Conservation (phyloP, 1,139 yeast species). For the Geotrichum europaeum region DNA sequence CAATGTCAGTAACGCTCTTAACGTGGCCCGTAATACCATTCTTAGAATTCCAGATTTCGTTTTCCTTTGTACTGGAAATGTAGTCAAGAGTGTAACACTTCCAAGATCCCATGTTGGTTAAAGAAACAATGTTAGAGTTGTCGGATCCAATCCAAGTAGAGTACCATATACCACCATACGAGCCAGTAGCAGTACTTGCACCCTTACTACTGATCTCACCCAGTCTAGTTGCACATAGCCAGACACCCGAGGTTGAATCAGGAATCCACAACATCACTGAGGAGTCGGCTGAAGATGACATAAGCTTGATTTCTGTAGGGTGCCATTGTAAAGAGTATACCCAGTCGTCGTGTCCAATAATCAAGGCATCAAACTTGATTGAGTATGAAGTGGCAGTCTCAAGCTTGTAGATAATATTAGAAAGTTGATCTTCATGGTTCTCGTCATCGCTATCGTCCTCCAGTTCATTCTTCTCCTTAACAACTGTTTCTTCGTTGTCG, state of each 20-base stretch:
- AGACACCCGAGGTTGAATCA: conserved; percentile 78
- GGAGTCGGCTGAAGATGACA: conserved; percentile 91
- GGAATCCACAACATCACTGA: conserved; percentile 96
- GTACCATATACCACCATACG: conserved; percentile 96
- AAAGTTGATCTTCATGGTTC: conserved; percentile 19
- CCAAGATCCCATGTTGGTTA: conserved; percentile 76
- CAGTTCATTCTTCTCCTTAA: conserved; percentile 9
- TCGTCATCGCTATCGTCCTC: conserved; percentile 21
- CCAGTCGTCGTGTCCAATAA: conserved; percentile 99
- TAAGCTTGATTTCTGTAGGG: conserved; percentile 43
- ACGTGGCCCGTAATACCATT: conserved; percentile 74
- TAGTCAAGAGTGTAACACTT: conserved; percentile 56
- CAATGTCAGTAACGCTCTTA: conserved; percentile 66
- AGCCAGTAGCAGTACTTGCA: conserved; percentile 96
- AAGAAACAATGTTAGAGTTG: conserved; percentile 66
- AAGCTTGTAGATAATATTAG: conserved; percentile 29
- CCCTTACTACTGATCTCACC: conserved; percentile 96
- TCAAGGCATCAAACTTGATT: conserved; percentile 80
- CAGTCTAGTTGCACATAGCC: conserved; percentile 75
- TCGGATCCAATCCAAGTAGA: conserved; percentile 65
- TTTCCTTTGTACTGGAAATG: neutral
- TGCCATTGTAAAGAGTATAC: conserved; percentile 83
- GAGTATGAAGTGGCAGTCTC: conserved; percentile 39
- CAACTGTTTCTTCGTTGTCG: conserved; percentile 38
- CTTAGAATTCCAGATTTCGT: conserved; percentile 45